Evolutionary conservation across 1,284 basidiomycete genomes (phyloP).

Genomic region (Hymenochaete sp.): DNA sequence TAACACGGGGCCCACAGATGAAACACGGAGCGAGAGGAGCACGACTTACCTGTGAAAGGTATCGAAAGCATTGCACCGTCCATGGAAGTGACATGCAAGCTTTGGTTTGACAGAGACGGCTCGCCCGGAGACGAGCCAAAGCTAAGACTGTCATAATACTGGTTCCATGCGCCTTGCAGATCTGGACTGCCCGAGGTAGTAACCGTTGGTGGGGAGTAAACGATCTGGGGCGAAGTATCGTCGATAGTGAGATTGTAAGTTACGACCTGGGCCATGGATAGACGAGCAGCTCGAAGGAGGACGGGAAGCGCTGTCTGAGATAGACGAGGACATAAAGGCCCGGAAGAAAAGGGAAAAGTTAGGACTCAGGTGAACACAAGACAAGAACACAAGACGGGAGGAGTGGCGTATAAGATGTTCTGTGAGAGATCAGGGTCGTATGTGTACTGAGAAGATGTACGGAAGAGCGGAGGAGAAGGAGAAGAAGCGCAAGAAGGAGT

Average conservation of each 20-base stretch:
- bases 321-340: conserved; percentile 17
- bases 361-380: conserved; percentile 6
- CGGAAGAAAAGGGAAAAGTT: conserved; percentile 11
- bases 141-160: conserved; percentile 44
- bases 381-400: not conserved
- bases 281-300: conserved; percentile 4
- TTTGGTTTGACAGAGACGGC: conserved; percentile 41
- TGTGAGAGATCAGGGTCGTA: conserved; percentile 1
- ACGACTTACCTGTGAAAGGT: conserved; percentile 49
- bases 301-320: conserved; percentile 10
- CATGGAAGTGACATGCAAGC: conserved; percentile 49
- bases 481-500: not conserved
- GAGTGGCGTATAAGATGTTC: not conserved
- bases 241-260: conserved; percentile 45
- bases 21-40: no score
- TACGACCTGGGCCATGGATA: conserved; percentile 14
- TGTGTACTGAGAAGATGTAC: not conserved
- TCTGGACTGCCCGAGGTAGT: conserved; percentile 35
- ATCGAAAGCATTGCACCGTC: conserved; percentile 48
- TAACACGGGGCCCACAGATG: not conserved
- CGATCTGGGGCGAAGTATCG: conserved; percentile 56
- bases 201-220: conserved; percentile 51
- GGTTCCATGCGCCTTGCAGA: conserved; percentile 54
- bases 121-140: conserved; percentile 36
- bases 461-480: not conserved